Evolutionary conservation across 176 grass and related monocot species (phyloP).

Genomic region (Paspalum vaginatum): DNA sequence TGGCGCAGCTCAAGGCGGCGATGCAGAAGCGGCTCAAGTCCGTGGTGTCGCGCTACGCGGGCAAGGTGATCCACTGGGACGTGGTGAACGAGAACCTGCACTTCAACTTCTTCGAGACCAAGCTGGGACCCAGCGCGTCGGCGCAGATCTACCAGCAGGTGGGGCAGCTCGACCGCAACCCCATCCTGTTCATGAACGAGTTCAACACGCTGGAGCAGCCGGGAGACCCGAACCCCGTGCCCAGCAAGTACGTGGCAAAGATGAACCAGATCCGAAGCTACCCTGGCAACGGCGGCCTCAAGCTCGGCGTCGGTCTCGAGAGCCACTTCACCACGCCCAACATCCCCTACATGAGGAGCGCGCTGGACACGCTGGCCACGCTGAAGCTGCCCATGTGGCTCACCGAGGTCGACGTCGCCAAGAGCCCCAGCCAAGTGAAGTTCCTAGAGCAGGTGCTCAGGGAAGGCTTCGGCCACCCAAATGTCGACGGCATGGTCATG

Average conservation of each 20-base stretch:
- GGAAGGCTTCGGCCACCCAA: conserved; percentile 71
- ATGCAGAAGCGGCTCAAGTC: conserved; percentile 48
- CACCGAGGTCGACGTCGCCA: conserved; percentile 74
- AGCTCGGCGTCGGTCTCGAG: conserved; percentile 74
- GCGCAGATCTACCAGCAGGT: conserved; percentile 54
- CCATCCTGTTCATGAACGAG: conserved; percentile 80
- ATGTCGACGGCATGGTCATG: conserved; percentile 73
- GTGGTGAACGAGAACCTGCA: conserved; percentile 88
- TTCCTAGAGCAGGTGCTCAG: conserved; percentile 75
- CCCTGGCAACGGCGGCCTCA: conserved; percentile 32
- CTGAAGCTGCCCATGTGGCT: conserved; percentile 81
- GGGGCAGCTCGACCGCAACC: conserved; percentile 39
- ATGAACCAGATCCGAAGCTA: conserved; percentile 52
- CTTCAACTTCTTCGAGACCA: conserved; percentile 65
- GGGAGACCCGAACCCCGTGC: conserved; percentile 20
- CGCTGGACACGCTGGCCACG: conserved; percentile 67
- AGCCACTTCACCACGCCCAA: conserved; percentile 74
- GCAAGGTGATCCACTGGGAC: conserved; percentile 84
- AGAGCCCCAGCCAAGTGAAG: conserved; percentile 42
- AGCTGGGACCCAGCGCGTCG: conserved; percentile 52
- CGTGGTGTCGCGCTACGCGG: conserved; percentile 59
- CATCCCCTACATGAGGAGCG: conserved; percentile 66
- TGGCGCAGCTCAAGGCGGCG: conserved; percentile 49
- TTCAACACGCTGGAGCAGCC: conserved; percentile 70
- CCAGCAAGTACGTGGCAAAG: conserved; percentile 64